phyloP scores from a whole-genome alignment of 192 early-diverging fungal genomes.

The Haplosporangium gracile region DNA sequence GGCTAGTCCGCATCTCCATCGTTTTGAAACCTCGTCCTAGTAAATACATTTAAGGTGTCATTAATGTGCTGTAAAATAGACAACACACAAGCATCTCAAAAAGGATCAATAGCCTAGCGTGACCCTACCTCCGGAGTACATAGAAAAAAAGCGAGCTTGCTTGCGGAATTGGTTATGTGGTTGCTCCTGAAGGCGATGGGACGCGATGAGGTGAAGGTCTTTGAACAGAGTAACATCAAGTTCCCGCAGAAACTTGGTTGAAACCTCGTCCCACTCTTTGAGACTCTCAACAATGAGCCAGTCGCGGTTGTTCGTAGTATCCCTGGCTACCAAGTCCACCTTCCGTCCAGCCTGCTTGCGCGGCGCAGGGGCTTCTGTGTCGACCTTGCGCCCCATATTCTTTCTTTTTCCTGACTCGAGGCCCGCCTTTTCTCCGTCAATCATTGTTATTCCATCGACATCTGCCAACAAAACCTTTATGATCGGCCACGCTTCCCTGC shows the following conservation, averaged over 20 bases:
- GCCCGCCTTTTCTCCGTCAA: constrained; percentile 41
- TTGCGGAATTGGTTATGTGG: constrained; percentile 12
- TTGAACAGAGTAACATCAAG: constrained; percentile 26
- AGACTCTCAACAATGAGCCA: constrained; percentile 44
- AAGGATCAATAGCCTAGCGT: no score
- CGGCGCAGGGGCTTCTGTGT: constrained; percentile 16
- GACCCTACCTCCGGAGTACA: constrained; percentile 53
- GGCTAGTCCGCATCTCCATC: no score
- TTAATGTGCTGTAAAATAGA: no score
- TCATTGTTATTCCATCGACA: constrained; percentile 41
- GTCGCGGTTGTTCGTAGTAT: constrained; percentile 33
- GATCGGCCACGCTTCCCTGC: constrained; percentile 40
- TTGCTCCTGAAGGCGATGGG: constrained; percentile 41
- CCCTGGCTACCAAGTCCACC: constrained; percentile 41
- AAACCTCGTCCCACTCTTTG: constrained; percentile 45
- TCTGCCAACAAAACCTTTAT: constrained; percentile 46
- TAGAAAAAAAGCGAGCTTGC: constrained; percentile 41
- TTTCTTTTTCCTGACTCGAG: constrained; percentile 35
- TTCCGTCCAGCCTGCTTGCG: constrained; percentile 39
- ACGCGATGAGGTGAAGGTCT: no score
- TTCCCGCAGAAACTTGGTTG: constrained; percentile 43
- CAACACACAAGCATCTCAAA: no score
- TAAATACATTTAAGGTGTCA: no score
- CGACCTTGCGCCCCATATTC: constrained; percentile 18
- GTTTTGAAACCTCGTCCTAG: no score